A percentile compares a stretch with the other conserved stretches of the same genome.
phyloP scores from a whole-genome alignment of 202 grass and related monocot species.

The Digitaria exilis region DNA sequence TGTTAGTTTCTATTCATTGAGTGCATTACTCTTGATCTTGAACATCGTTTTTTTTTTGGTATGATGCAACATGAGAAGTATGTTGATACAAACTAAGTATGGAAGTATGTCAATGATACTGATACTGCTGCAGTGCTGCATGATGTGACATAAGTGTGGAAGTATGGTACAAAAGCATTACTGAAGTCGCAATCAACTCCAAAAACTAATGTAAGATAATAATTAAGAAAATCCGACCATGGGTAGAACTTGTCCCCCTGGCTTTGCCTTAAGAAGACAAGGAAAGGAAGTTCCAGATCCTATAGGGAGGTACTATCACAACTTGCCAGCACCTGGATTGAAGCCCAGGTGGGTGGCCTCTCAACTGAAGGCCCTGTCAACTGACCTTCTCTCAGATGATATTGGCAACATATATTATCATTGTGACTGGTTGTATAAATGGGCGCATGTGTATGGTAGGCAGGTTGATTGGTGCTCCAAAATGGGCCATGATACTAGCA shows the following conservation, averaged over 20 bases:
- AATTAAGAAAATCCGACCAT: background rate
- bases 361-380: background rate
- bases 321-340: background rate
- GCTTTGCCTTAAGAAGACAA: background rate
- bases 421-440: background rate
- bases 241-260: background rate
- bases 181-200: background rate
- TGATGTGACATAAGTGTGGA: background rate
- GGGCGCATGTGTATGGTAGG: background rate
- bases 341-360: background rate
- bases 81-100: background rate
- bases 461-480: background rate
- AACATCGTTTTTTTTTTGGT: constrained; percentile 1
- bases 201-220: background rate
- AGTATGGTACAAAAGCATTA: background rate
- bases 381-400: background rate
- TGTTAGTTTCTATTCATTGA: background rate
- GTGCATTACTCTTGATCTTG: background rate
- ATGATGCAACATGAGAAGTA: background rate
- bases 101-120: background rate
- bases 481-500: constrained; percentile 7
- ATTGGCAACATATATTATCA: background rate
- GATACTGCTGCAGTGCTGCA: background rate
- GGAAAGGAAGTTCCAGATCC: background rate
- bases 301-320: background rate